A percentile compares a stretch with the other conserved stretches of the same genome.
Conservation (phyloP, 768 basidiomycete genomes). For the Lanmaoa rubissima region DNA sequence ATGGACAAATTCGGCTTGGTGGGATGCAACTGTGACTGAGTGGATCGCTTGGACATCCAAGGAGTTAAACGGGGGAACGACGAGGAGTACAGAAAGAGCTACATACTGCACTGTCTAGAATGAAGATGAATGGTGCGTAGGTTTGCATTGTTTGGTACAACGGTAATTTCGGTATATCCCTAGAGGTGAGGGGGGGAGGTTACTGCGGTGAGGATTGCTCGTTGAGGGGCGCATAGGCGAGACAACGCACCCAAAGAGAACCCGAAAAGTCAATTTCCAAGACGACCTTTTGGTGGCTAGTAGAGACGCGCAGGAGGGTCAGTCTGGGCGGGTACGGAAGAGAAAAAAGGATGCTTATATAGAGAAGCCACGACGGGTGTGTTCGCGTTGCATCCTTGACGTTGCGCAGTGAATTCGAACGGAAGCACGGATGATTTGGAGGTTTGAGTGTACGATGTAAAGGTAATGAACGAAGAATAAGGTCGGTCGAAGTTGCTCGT, state of each 20-base stretch:
- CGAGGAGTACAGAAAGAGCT: slow-evolving; percentile 1
- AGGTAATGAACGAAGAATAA: slow-evolving; percentile 3
- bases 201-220: slow-evolving; percentile 22
- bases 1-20: slow-evolving; percentile 75
- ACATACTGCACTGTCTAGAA: slow-evolving; percentile 83
- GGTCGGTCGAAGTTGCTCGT: slow-evolving; percentile 14
- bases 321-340: slow-evolving; percentile 29
- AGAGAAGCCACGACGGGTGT: slow-evolving; percentile 76
- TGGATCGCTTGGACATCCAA: slow-evolving; percentile 53
- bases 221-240: slow-evolving; percentile 21
- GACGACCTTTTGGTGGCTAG: slow-evolving; percentile 95
- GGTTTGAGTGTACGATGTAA: background rate
- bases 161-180: slow-evolving; percentile 93
- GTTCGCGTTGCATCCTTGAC: slow-evolving; percentile 69
- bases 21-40: slow-evolving; percentile 67
- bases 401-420: slow-evolving; percentile 4
- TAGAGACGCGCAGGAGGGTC: slow-evolving; percentile 58
- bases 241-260: slow-evolving; percentile 65
- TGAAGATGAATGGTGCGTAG: slow-evolving; percentile 86
- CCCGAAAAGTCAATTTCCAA: slow-evolving; percentile 93
- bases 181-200: slow-evolving; percentile 29
- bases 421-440: background rate
- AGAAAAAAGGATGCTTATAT: slow-evolving; percentile 67
- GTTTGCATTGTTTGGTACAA: slow-evolving; percentile 76
- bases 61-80: slow-evolving; percentile 26